phyloP scores from a whole-genome alignment of 345 rosid genomes.

The Iberis pinnata region DNA sequence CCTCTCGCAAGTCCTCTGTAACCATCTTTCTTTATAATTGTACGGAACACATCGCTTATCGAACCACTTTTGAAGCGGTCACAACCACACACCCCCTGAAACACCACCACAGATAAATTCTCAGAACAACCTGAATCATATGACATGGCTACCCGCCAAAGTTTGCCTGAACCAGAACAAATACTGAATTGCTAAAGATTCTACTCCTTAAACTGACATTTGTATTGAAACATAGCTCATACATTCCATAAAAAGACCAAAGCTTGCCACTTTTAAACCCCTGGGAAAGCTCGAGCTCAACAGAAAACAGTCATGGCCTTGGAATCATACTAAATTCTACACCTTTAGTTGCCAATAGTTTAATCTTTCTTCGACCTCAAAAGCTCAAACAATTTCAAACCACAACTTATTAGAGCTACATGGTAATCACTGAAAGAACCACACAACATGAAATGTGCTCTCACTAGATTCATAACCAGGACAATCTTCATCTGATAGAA shows the following conservation, averaged over 20 bases:
- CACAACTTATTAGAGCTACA: neutral
- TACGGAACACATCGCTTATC: slow-evolving; percentile 54
- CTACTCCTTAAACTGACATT: neutral
- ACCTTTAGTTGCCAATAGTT: neutral
- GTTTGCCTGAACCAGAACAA: neutral
- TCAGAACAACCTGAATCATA: neutral
- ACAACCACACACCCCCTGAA: slow-evolving; percentile 96
- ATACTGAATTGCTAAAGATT: neutral
- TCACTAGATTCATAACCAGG: too few relatives aligned
- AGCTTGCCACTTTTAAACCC: neutral
- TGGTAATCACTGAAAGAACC: too few relatives aligned
- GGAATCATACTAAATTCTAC: neutral
- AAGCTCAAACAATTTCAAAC: neutral
- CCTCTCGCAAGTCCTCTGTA: slow-evolving; percentile 85
- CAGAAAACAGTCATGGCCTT: too few relatives aligned
- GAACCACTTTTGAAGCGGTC: slow-evolving; percentile 73
- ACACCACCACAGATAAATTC: neutral
- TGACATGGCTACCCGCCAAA: neutral
- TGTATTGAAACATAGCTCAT: neutral
- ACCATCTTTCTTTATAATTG: slow-evolving; percentile 72
- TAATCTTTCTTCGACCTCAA: neutral
- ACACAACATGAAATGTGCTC: too few relatives aligned
- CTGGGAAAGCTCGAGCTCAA: neutral
- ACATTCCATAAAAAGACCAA: neutral
- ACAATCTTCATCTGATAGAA: too few relatives aligned